Evolutionary conservation across 176 grass and related monocot genomes (phyloP), one percentile per base, ranked within the genome.

Genomic region (Avena sativa): DNA sequence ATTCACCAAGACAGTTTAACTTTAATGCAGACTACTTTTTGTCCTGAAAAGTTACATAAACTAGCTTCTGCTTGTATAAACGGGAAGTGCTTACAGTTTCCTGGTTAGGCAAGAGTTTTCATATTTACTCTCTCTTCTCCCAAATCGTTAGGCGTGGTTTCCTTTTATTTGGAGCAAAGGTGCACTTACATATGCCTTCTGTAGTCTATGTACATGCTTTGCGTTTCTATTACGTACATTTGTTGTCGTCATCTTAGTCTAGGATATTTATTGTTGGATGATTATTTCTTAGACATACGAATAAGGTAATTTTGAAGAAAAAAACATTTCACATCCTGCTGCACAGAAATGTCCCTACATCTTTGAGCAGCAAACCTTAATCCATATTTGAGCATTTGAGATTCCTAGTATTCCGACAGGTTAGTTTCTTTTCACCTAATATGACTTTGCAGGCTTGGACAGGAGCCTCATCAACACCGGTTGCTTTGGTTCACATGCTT

Each of bases 401-500:
- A 63, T 30, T 26, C 21, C 10, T 71, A 56, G 48, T 87, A 74
- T 75, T 85, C 63, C 8, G 55, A 13, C 14, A 12, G 6, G 6
- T 71, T 86, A 78, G 2, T 23, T 85, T 69, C 1, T 82, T 76
- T 75, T 80, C 14, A 30, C 4, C 8, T 51, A 23, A 81, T 92
- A 23, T 70, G n/a, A 36, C 61, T 64, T 71, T 86, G 74, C 74
- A 96, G 96, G 89, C 88, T 23, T 98, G 96, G 93, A 93, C 93
- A 75, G 89, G 75, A 28, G 88, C 89, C n/a, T 89, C 88, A 90
- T 94, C 92, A 72, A 86, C 26, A 78, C 74, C 92, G 0, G 61
- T 84, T 85, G 93, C 93, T 68, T 89, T 98, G 83, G 88, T 94
- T 13, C 88, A 86, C 75, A 94, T 98, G 88, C 90, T 96, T 91